phyloP scores from a whole-genome alignment of 768 basidiomycete genomes.

The Tulasnella sp. region DNA sequence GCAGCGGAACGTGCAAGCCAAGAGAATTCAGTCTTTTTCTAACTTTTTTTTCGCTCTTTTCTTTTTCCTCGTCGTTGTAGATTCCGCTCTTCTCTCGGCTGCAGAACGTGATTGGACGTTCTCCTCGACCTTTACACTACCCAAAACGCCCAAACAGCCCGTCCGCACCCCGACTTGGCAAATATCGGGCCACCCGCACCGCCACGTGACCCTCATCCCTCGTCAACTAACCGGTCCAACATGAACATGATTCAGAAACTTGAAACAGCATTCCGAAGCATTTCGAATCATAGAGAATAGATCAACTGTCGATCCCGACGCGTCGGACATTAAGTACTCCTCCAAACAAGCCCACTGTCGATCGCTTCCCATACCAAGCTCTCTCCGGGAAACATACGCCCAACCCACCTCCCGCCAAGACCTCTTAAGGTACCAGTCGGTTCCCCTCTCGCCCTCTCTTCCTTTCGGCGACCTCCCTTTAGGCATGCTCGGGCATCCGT shows the following conservation, averaged over 20 bases:
- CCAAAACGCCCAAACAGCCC: background rate
- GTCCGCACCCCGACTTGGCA: background rate
- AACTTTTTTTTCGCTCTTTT: background rate
- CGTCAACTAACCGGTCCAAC: background rate
- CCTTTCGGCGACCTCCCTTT: background rate
- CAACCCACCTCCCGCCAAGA: background rate
- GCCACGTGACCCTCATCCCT: background rate
- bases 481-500: too few species aligned
- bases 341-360: background rate
- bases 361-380: background rate
- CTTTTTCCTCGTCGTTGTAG: background rate
- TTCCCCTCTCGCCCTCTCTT: too few species aligned
- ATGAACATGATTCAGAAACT: background rate
- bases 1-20: background rate
- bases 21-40: too few species aligned
- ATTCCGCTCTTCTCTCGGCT: background rate
- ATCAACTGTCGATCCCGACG: background rate
- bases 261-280: background rate
- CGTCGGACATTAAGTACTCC: background rate
- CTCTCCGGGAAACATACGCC: background rate
- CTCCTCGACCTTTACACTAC: background rate
- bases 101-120: background rate
- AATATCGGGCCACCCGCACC: too few species aligned
- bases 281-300: background rate
- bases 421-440: too few species aligned